phyloP scores from a whole-genome alignment of 1,139 yeast species.

The Suzukiozyma palmioleophila region DNA sequence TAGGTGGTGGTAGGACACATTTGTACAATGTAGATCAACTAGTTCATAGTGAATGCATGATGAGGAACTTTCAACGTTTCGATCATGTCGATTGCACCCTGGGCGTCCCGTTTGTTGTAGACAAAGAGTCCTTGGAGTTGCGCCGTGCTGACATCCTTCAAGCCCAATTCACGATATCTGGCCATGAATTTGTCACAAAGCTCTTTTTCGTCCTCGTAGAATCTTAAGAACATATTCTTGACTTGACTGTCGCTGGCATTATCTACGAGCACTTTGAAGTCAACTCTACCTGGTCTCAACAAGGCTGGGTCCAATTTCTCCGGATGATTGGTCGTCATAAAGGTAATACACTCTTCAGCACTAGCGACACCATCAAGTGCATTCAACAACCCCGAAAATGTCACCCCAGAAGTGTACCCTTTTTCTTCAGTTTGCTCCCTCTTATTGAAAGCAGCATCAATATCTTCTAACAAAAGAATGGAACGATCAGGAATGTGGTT shows the following conservation, averaged over 20 bases:
- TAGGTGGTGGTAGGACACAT: not conserved
- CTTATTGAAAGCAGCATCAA: slow-evolving; percentile 91
- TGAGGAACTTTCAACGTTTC: slow-evolving; percentile 33
- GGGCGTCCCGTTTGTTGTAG: slow-evolving; percentile 82
- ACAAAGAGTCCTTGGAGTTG: slow-evolving; percentile 94
- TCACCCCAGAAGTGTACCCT: slow-evolving; percentile 78
- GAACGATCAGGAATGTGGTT: slow-evolving; percentile 93
- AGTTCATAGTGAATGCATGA: slow-evolving; percentile 14
- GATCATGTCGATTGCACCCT: slow-evolving; percentile 68
- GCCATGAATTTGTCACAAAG: slow-evolving; percentile 62
- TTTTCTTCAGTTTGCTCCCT: slow-evolving; percentile 75
- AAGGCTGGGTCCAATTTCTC: slow-evolving; percentile 84
- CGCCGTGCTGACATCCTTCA: slow-evolving; percentile 77
- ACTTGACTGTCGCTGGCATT: slow-evolving; percentile 85
- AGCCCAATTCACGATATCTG: slow-evolving; percentile 44
- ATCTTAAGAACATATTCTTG: slow-evolving; percentile 77
- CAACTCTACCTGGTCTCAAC: slow-evolving; percentile 92
- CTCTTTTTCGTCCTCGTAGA: slow-evolving; percentile 64
- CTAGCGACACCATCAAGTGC: slow-evolving; percentile 99
- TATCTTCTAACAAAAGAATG: slow-evolving; percentile 79
- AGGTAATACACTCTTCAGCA: slow-evolving; percentile 92
- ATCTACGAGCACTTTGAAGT: slow-evolving; percentile 73
- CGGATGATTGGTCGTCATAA: slow-evolving; percentile 98
- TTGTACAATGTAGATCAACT: slow-evolving; percentile 2
- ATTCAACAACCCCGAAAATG: slow-evolving; percentile 89